These are phyloP conservation scores for Aspergillus fumigatus DNA, from an alignment of 2,329 filamentous ascomycete genomes.

Conservation along the genomic window DNA sequence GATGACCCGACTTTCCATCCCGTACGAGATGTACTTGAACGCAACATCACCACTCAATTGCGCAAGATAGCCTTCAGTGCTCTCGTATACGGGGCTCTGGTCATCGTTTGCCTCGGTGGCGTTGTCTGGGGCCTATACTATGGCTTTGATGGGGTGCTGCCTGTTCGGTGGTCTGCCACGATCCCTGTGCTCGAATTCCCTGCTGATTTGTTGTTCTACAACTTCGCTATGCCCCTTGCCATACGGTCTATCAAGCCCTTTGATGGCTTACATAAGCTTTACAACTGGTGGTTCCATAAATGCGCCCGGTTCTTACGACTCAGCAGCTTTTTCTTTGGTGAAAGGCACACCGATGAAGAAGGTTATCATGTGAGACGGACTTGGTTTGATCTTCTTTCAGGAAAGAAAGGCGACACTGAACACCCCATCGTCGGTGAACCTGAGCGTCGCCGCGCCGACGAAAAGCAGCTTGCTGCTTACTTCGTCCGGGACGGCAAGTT, in stretches of 20 bases:
- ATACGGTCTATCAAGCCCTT: conserved; percentile 81
- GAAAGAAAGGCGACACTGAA: conserved; percentile 35
- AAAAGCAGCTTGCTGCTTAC: conserved; percentile 42
- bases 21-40: conserved; percentile 90
- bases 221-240: conserved; percentile 86
- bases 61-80: conserved; percentile 96
- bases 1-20: conserved; percentile 98
- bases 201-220: conserved; percentile 91
- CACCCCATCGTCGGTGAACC: conserved; percentile 32
- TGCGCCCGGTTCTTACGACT: conserved; percentile 76
- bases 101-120: conserved; percentile 87
- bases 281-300: conserved; percentile 91
- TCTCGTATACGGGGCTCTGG: conserved; percentile 87
- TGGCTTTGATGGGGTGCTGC: conserved; percentile 66
- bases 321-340: conserved; percentile 89
- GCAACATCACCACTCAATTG: conserved; percentile 85
- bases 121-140: conserved; percentile 87
- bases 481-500: conserved; percentile 72
- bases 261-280: conserved; percentile 77
- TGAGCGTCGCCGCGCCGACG: conserved; percentile 25
- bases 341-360: conserved; percentile 76
- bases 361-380: conserved; percentile 59
- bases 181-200: conserved; percentile 93
- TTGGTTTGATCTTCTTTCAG: conserved; percentile 46
- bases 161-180: conserved; percentile 89